Evolutionary conservation across 78 protist species (phyloP).

Genomic region (Protostelium mycophagum): DNA sequence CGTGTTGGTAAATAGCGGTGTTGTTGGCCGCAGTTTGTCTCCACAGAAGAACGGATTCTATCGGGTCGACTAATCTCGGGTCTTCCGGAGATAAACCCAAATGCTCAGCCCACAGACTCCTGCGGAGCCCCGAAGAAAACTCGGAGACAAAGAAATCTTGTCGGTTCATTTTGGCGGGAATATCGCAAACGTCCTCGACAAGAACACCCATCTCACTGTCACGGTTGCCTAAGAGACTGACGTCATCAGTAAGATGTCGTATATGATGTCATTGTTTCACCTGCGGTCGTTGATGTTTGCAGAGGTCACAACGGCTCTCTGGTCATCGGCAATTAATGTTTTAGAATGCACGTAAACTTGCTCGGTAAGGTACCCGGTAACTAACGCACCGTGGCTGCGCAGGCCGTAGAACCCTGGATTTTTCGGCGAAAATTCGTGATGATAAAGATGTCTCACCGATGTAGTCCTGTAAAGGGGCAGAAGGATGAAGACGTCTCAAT

Average conservation of each 20-base stretch:
- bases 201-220: background rate
- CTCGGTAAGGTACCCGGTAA: constrained; percentile 27
- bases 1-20: background rate
- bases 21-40: background rate
- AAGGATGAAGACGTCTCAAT: constrained; percentile 11
- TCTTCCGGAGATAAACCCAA: background rate
- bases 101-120: background rate
- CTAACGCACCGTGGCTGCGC: constrained; percentile 6
- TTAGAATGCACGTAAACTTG: constrained; percentile 74
- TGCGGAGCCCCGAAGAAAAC: background rate
- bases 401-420: background rate
- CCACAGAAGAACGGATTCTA: background rate
- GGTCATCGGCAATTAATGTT: constrained; percentile 69
- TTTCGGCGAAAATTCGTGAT: background rate
- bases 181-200: background rate
- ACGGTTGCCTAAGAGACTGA: background rate
- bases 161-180: background rate
- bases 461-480: constrained; percentile 1
- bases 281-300: constrained; percentile 82
- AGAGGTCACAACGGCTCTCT: constrained; percentile 36
- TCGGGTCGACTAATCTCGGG: background rate
- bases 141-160: background rate
- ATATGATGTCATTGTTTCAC: background rate
- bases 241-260: background rate
- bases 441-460: background rate